phyloP scores from a whole-genome alignment of 192 early-diverging fungal species.

The Coemansia sp. region DNA sequence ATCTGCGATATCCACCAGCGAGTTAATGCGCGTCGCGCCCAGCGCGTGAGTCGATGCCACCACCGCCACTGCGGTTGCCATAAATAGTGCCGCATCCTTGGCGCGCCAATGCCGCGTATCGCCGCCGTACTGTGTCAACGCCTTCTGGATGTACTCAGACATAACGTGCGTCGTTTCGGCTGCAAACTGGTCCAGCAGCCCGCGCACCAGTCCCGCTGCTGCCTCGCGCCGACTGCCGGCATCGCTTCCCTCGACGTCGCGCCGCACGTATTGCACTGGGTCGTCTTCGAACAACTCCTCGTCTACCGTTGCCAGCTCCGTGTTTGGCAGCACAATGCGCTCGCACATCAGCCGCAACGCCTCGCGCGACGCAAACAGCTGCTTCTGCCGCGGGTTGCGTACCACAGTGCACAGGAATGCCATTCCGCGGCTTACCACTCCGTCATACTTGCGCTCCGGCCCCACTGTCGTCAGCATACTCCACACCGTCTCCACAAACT shows the following conservation, averaged over 20 bases:
- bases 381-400: conserved; percentile 65
- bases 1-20: conserved; percentile 76
- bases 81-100: conserved; percentile 93
- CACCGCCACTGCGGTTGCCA: conserved; percentile 87
- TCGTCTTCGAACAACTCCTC: conserved; percentile 97
- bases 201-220: conserved; percentile 88
- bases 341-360: conserved; percentile 82
- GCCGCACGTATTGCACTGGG: conserved; percentile 89
- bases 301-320: conserved; percentile 79
- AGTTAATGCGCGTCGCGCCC: conserved; percentile 85
- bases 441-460: conserved; percentile 74
- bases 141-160: conserved; percentile 69
- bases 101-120: conserved; percentile 86
- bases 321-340: conserved; percentile 90
- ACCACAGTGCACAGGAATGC: conserved; percentile 87
- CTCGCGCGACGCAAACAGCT: conserved; percentile 72
- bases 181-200: conserved; percentile 85
- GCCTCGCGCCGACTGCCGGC: conserved; percentile 90
- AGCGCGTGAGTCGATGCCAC: conserved; percentile 70
- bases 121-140: conserved; percentile 68
- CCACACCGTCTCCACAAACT: conserved; percentile 91
- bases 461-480: conserved; percentile 75
- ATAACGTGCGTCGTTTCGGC: conserved; percentile 83
- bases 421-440: conserved; percentile 86
- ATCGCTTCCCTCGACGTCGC: conserved; percentile 90